phyloP scores from a whole-genome alignment of 1,139 yeast species.

The Candida dubliniensis region DNA sequence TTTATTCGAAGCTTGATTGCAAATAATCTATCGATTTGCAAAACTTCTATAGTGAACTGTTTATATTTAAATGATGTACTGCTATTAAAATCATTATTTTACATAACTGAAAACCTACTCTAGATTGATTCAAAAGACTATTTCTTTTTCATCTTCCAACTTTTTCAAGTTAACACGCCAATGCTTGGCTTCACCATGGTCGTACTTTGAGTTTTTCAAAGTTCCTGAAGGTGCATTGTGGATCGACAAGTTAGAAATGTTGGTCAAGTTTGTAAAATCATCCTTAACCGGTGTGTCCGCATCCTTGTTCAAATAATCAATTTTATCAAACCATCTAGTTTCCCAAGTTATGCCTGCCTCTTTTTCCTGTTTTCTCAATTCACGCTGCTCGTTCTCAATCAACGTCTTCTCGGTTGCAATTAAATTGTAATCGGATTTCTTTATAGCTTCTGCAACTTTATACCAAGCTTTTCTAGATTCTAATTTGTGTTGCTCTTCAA shows the following conservation, averaged over 20 bases:
- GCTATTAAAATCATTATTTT: neutral
- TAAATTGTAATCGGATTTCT: slow-evolving; percentile 66
- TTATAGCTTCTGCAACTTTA: slow-evolving; percentile 85
- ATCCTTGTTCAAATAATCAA: slow-evolving; percentile 41
- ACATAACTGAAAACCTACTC: no score
- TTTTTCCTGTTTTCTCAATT: slow-evolving; percentile 67
- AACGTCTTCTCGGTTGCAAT: slow-evolving; percentile 72
- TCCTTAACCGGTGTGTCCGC: slow-evolving; percentile 26
- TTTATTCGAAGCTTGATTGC: neutral
- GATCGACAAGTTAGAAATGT: slow-evolving; percentile 56
- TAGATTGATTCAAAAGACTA: slow-evolving; percentile 29
- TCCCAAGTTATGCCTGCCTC: slow-evolving; percentile 66
- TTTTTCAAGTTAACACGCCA: slow-evolving; percentile 64
- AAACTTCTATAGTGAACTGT: neutral
- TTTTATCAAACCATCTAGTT: slow-evolving; percentile 72
- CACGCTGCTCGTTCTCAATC: slow-evolving; percentile 84
- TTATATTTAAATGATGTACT: slow-evolving; percentile 1
- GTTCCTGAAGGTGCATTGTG: slow-evolving; percentile 72
- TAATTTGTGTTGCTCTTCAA: slow-evolving; percentile 69
- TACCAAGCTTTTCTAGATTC: slow-evolving; percentile 87
- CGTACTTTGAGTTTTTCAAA: slow-evolving; percentile 49
- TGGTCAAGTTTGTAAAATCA: slow-evolving; percentile 51
- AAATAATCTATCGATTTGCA: no score
- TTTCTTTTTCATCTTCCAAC: slow-evolving; percentile 63
- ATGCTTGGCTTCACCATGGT: slow-evolving; percentile 52